phyloP scores from a whole-genome alignment of 768 basidiomycete species.

The Phylloporus sp. region DNA sequence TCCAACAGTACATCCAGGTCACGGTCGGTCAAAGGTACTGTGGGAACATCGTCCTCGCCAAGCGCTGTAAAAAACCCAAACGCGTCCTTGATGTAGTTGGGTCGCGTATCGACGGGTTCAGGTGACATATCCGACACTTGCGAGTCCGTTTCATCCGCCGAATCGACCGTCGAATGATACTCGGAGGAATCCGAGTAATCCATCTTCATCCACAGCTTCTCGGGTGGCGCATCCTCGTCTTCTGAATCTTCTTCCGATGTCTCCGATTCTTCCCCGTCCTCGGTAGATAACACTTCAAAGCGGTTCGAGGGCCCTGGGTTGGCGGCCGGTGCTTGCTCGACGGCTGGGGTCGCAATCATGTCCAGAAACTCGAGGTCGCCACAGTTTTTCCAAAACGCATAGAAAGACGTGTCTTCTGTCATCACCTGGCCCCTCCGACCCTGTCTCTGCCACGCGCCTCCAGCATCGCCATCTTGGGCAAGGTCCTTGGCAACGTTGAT shows the following conservation, averaged over 20 bases:
- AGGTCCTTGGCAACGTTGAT: conserved; percentile 29
- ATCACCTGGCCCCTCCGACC: conserved; percentile 24
- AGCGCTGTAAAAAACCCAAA: conserved; percentile 36
- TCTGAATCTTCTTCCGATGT: neutral
- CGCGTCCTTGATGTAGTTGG: conserved; percentile 24
- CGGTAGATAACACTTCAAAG: conserved; percentile 11
- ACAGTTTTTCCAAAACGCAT: conserved; percentile 50
- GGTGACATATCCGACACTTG: neutral
- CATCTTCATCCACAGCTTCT: conserved; percentile 32
- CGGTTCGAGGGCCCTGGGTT: conserved; percentile 14
- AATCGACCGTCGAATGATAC: neutral
- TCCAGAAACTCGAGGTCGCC: conserved; percentile 48
- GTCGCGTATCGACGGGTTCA: neutral
- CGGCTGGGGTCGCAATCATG: neutral
- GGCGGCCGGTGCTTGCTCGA: neutral
- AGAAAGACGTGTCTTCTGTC: conserved; percentile 31
- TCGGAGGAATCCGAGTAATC: neutral
- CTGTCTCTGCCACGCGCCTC: conserved; percentile 34
- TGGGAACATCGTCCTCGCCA: conserved; percentile 36
- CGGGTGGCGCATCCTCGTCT: conserved; percentile 10
- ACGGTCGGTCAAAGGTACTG: conserved; percentile 36
- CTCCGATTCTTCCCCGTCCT: conserved; percentile 1
- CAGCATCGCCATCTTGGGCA: conserved; percentile 7
- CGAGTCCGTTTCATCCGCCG: neutral
- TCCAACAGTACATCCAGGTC: conserved; percentile 36